Evolutionary conservation across 2,329 filamentous ascomycete genomes (phyloP), one percentile per base, ranked within the genome.

Genomic region (Kalmusia sp.): DNA sequence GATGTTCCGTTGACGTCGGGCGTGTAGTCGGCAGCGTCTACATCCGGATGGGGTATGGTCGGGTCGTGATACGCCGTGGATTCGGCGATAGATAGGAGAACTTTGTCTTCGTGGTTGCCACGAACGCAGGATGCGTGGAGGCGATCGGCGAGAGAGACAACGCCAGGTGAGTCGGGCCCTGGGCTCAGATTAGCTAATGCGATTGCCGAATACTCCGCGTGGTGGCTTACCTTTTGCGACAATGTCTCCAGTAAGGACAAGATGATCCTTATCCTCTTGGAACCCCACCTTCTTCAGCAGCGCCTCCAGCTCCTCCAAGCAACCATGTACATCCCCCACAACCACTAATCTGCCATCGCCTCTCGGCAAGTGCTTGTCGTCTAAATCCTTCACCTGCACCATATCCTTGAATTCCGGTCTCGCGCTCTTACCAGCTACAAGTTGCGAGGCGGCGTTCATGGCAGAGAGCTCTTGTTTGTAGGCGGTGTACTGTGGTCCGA

Each of bases 321-420:
- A 95, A 43, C 95, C 95, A 77, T 98, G 93, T 12, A 98, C 91
- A 76, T 99, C 95, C 49, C 95, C 93, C 28, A 98, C 81, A 55
- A 98, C 81, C 28, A 98, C 79, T 21, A 99, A 78, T 15, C 92
- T 81, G 49, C 83, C 85, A 25, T 75, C 69, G 31, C 67, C 65
- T 34, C 68, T 61, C 9, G 82, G 82, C 11, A 84, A 57, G 43
- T 82, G 68, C 3, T 69, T 60, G 22, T 75, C 61, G 59, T 84
- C 78, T 58, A 87, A 62, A 12, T 76, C 75, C 60, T 76, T 75
- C 44, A 87, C 64, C 38, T 81, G 78, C 9, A 81, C 74, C 63
- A 86, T 74, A 54, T 77, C 77, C 40, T 77, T 74, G 55, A 84
- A 82, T 6, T 69, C 67, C 11, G 80, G 80, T 49, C 76, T 59